Conservation (phyloP, 2,329 filamentous ascomycete species). For the Phoma sp. region DNA sequence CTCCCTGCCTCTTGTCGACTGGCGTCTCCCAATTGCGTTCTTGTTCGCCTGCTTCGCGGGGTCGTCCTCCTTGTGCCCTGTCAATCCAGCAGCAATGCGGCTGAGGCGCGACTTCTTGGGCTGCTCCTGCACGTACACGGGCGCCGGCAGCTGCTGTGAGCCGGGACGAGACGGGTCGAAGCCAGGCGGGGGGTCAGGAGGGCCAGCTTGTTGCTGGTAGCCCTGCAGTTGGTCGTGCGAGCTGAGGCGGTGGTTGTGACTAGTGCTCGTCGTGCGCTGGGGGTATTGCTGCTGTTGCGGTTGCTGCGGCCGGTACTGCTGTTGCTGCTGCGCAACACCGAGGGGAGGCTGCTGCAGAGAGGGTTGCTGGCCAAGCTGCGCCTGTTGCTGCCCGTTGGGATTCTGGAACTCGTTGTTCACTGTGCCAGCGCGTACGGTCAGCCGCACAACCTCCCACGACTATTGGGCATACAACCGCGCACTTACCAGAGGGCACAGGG, state of each 20-base stretch:
- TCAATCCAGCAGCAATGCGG: slow-evolving; percentile 40
- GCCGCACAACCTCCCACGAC: slow-evolving; percentile 31
- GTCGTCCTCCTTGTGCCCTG: slow-evolving; percentile 44
- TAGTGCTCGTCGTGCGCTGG: slow-evolving; percentile 42
- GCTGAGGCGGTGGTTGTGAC: slow-evolving; percentile 40
- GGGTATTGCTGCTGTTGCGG: slow-evolving; percentile 30
- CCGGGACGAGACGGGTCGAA: slow-evolving; percentile 23
- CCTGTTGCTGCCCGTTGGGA: slow-evolving; percentile 17
- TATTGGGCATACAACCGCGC: slow-evolving; percentile 32
- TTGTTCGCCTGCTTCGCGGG: slow-evolving; percentile 37
- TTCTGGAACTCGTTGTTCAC: slow-evolving; percentile 43
- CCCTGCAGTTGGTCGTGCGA: slow-evolving; percentile 42
- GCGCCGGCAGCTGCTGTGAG: slow-evolving; percentile 19
- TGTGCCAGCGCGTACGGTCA: slow-evolving; percentile 45
- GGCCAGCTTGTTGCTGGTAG: slow-evolving; percentile 34
- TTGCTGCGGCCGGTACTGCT: slow-evolving; percentile 13
- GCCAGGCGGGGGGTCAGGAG: slow-evolving; percentile 30
- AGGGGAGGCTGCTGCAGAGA: slow-evolving; percentile 18
- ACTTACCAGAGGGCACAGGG: slow-evolving; percentile 46
- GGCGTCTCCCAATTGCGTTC: slow-evolving; percentile 41
- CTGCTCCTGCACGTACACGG: slow-evolving; percentile 20
- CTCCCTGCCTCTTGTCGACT: slow-evolving; percentile 49
- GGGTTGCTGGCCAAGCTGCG: slow-evolving; percentile 20
- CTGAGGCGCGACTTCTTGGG: slow-evolving; percentile 46
- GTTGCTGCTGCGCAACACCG: slow-evolving; percentile 16